Evolutionary conservation across 2,329 filamentous ascomycete genomes (phyloP), one percentile per base, ranked within the genome.

Genomic region (Ilyonectria sp.): DNA sequence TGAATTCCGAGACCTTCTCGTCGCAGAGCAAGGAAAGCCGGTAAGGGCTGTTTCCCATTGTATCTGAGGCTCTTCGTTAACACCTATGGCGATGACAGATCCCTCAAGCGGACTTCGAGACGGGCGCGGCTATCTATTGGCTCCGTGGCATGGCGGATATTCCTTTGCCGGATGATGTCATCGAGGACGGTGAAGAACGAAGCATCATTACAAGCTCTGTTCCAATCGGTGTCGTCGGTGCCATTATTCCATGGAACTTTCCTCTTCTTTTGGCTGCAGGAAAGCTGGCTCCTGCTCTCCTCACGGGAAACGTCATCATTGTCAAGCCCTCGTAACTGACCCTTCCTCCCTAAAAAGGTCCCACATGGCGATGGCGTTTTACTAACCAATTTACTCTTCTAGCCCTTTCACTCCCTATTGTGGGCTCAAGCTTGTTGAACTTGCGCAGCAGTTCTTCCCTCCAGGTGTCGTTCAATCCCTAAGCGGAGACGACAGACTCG

Each of bases 91-190:
- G 23, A 23, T 23, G 23, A 23, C 79, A 74, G 73, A 67, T 67
- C 2, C 58, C 70, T 2, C 73, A 77, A 68, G 76, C 79, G 1
- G 40, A 60, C 3, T 58, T n/a, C 0, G 79, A 82, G 23, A 46
- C 75, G 10, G 70, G 71, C 2, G 69, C 70, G 4, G 31, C 31
- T 33, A 11, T 33, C 31, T 6, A 11, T 9, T 33, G 31, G 31
- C 5, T 33, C 31, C 31, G 31, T 11, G 31, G 8, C 31, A 9
- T 33, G 8, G 31, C 31, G 8, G 31, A 8, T 11, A 8, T 33
- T 33, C 8, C 8, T 11, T 11, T 33, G 8, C 8, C 8, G 31
- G 31, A 33, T 2, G 31, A 33, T 33, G 10, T 33, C 31, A 33
- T 33, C 31, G 8, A 33, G n/a, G 37, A 43, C 1, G 37, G n/a